Evolutionary conservation across 495 filamentous ascomycete genomes (phyloP).

Genomic region (Cercophora samala): DNA sequence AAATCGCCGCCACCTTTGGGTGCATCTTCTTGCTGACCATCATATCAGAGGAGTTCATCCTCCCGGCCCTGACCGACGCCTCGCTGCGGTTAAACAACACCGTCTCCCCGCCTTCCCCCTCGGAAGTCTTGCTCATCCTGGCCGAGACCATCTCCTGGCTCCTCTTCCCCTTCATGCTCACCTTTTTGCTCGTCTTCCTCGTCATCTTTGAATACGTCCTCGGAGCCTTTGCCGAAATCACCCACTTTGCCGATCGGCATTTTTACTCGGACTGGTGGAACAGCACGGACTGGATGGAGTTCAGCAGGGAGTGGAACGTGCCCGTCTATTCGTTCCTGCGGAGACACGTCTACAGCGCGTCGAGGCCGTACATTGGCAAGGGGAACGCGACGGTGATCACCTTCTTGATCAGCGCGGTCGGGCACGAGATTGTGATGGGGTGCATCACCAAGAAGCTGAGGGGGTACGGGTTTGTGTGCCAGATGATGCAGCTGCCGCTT

Average conservation of each 20-base stretch:
- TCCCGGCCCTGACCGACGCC: slow-evolving; percentile 82
- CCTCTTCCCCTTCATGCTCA: slow-evolving; percentile 96
- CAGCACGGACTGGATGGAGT: slow-evolving; percentile 86
- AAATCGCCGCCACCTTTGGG: slow-evolving; percentile 87
- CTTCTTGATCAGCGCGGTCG: slow-evolving; percentile 82
- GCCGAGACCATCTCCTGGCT: slow-evolving; percentile 91
- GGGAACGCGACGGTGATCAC: slow-evolving; percentile 84
- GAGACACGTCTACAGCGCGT: slow-evolving; percentile 87
- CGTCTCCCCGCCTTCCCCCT: slow-evolving; percentile 43
- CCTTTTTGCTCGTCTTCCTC: slow-evolving; percentile 89
- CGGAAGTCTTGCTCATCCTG: slow-evolving; percentile 73
- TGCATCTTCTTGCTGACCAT: slow-evolving; percentile 94
- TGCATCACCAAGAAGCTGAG: slow-evolving; percentile 97
- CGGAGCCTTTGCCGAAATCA: slow-evolving; percentile 92
- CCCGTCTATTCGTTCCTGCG: slow-evolving; percentile 98
- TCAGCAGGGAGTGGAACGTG: slow-evolving; percentile 95
- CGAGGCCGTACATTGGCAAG: slow-evolving; percentile 67
- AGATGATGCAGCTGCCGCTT: slow-evolving; percentile 96
- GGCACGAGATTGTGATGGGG: slow-evolving; percentile 94
- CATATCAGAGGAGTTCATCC: slow-evolving; percentile 91
- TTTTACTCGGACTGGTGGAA: slow-evolving; percentile 99
- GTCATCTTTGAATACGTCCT: slow-evolving; percentile 97
- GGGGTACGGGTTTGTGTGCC: slow-evolving; percentile 87
- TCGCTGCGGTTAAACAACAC: slow-evolving; percentile 56
- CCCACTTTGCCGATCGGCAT: slow-evolving; percentile 87